Evolutionary conservation across 164 flowering plant species (phyloP), one percentile per base, ranked within the genome.

Genomic region (Berberis vulgaris): DNA sequence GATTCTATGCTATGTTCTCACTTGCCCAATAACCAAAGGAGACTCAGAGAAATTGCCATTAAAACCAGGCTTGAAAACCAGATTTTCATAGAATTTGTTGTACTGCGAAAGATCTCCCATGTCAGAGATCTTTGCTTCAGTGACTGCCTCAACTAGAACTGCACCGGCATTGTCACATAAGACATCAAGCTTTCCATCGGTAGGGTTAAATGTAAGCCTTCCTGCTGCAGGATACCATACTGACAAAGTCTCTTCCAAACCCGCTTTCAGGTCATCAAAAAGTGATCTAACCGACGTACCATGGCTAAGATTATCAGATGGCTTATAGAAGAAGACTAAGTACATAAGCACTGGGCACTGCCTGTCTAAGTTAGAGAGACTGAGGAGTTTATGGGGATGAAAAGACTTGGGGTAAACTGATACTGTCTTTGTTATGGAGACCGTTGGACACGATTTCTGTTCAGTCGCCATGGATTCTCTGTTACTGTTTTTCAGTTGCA

Each of bases 311-410:
- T 26, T 26, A 26, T 26, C 26, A 26, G 26, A 26, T 26, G 26
- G 26, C 13, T 52, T 52, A 26, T 52, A 52, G 55, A 52, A 52
- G 8, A 52, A 11, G 55, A 52, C 55, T 52, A 52, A 10, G 7
- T 52, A 52, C 55, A 52, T 52, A 52, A 52, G 55, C 55, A 52
- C 13, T 52, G 55, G 55, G 7, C 55, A 52, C 13, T 52, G 55
- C 13, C 55, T 52, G 13, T 52, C 55, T 52, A 52, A 52, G 13
- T 52, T 52, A 7, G 55, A 52, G 55, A 52, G 55, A 52, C n/a
- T 6, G n/a, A 52, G 55, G 13, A 52, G 55, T 52, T 12, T 52
- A 10, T 52, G 13, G 10, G 55, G 55, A 26, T 52, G 55, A 12
- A 52, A 52, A 3, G n/a, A 6, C 13, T 52, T 52, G 55, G 55